A percentile compares a stretch with the other conserved stretches of the same genome.
Conservation (phyloP, 2,329 filamentous ascomycete species). For the Alternaria sp. region DNA sequence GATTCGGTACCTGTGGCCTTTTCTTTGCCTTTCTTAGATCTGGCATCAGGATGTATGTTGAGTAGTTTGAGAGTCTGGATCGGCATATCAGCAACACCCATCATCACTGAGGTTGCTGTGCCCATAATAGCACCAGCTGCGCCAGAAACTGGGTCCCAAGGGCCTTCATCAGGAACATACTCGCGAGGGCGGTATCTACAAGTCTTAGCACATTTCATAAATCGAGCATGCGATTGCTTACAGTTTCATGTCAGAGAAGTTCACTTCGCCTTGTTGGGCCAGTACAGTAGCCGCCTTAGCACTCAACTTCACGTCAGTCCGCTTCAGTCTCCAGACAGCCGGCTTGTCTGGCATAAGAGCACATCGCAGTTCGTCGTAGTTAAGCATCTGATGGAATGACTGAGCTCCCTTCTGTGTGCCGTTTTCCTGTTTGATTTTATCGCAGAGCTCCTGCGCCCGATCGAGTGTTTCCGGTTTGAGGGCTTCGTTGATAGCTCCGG, state of each 20-base stretch:
- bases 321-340: constrained; percentile 49
- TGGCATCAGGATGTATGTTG: constrained; percentile 51
- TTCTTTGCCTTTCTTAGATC: constrained; percentile 36
- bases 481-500: constrained; percentile 47
- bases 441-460: constrained; percentile 44
- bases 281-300: constrained; percentile 48
- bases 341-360: constrained; percentile 38
- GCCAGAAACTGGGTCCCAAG: constrained; percentile 50
- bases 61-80: constrained; percentile 60
- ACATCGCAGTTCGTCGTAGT: constrained; percentile 47
- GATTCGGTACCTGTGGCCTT: constrained; percentile 19
- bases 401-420: constrained; percentile 47
- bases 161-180: constrained; percentile 49
- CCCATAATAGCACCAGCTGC: constrained; percentile 79
- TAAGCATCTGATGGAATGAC: constrained; percentile 48
- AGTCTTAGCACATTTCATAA: constrained; percentile 10
- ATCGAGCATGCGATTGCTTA: constrained; percentile 22
- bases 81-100: constrained; percentile 79
- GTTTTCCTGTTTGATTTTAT: constrained; percentile 47
- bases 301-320: constrained; percentile 46
- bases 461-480: constrained; percentile 47
- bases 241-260: constrained; percentile 48
- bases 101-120: constrained; percentile 79
- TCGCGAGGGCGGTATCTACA: constrained; percentile 46
- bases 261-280: constrained; percentile 44